Conservation (phyloP, 495 filamentous ascomycete species). For the Hypoxylon lienhwacheense region DNA sequence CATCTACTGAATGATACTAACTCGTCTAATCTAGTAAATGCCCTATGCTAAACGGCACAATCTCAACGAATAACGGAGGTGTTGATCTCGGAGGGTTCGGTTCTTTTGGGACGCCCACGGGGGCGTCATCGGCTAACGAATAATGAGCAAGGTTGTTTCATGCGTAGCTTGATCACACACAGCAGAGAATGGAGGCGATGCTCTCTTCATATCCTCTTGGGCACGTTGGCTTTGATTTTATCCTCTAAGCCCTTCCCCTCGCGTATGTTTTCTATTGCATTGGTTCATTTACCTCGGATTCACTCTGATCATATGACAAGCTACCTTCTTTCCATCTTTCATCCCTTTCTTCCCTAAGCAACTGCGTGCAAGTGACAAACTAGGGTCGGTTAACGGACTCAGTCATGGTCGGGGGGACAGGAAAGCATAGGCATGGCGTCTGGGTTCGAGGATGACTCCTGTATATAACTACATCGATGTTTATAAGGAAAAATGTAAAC, state of each 20-base stretch:
- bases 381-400: not conserved
- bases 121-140: constrained; percentile 13
- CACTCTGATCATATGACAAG: not conserved
- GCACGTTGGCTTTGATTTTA: not conserved
- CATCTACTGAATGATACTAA: no score
- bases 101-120: constrained; percentile 46
- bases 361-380: constrained; percentile 6
- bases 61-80: constrained; percentile 67
- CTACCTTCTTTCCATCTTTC: no score
- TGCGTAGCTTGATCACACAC: not conserved
- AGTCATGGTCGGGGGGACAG: constrained; percentile 1
- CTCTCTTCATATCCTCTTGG: not conserved
- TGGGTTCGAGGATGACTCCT: constrained; percentile 3
- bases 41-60: constrained; percentile 84
- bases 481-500: constrained; percentile 9
- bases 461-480: constrained; percentile 4
- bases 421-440: constrained; percentile 32
- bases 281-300: constrained; percentile 1
- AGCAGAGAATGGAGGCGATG: not conserved
- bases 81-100: constrained; percentile 56
- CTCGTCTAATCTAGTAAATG: constrained; percentile 64
- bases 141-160: constrained; percentile 2
- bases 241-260: not conserved
- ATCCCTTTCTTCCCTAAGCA: constrained; percentile 8
- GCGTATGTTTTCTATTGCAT: not conserved